These are phyloP conservation scores for Samsoniella hepiali DNA, from an alignment of 2,329 filamentous ascomycete genomes.

Conservation along the genomic window DNA sequence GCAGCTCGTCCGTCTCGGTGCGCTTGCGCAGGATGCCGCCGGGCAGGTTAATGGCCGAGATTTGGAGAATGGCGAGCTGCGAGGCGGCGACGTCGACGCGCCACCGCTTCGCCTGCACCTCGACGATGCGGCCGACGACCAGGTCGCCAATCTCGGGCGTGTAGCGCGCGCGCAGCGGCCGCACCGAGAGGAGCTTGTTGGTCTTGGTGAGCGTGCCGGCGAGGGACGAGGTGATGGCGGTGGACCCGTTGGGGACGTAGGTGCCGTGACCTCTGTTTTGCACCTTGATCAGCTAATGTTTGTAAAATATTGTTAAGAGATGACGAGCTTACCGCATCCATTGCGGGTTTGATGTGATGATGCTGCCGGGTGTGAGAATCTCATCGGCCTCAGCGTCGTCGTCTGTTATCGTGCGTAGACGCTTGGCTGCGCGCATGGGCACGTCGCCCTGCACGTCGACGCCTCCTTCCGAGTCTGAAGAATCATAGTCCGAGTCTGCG, in stretches of 20 bases:
- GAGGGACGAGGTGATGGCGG: constrained; percentile 81
- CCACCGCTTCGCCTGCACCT: constrained; percentile 93
- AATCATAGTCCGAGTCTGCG: constrained; percentile 33
- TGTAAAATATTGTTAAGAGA: background rate
- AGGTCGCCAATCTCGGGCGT: constrained; percentile 94
- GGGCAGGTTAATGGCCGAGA: constrained; percentile 89
- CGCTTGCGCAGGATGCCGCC: constrained; percentile 87
- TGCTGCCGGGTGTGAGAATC: constrained; percentile 84
- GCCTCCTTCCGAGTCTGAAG: constrained; percentile 39
- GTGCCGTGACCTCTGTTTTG: constrained; percentile 80
- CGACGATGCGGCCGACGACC: constrained; percentile 87
- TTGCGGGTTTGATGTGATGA: constrained; percentile 87
- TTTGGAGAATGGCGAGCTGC: constrained; percentile 77
- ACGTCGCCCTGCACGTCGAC: constrained; percentile 44
- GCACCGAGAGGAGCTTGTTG: constrained; percentile 93
- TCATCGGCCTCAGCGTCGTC: constrained; percentile 35
- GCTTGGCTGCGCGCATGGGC: constrained; percentile 43
- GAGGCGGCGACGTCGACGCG: constrained; percentile 90
- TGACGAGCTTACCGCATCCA: constrained; percentile 72
- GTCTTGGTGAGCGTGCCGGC: constrained; percentile 88
- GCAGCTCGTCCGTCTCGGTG: constrained; percentile 93
- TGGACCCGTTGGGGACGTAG: constrained; percentile 61
- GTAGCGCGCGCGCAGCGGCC: constrained; percentile 87
- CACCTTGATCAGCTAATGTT: background rate
- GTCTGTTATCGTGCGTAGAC: constrained; percentile 30